These are phyloP conservation scores for Sicyos edulis DNA, from an alignment of 306 rosid genomes.

Conservation along the genomic window DNA sequence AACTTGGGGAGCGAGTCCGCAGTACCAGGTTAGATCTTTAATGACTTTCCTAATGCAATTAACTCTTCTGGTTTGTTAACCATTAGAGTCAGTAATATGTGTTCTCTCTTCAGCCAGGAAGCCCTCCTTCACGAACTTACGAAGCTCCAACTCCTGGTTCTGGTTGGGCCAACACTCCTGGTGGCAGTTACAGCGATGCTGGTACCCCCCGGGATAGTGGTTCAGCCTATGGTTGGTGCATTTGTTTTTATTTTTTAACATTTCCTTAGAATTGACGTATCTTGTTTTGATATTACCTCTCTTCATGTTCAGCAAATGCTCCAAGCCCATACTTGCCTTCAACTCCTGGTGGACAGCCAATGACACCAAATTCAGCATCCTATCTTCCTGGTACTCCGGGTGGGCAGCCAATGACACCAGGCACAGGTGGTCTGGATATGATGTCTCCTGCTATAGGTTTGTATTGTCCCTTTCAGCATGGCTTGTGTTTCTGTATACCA, in stretches of 20 bases:
- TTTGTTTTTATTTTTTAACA: not conserved
- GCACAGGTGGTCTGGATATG: constrained; percentile 90
- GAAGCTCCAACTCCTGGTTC: constrained; percentile 99
- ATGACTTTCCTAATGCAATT: not conserved
- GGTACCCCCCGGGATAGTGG: constrained; percentile 78
- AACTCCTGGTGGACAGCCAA: constrained; percentile 99
- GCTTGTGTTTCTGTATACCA: not conserved
- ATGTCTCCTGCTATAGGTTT: constrained; percentile 94
- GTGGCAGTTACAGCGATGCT: constrained; percentile 88
- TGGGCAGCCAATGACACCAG: constrained; percentile 99
- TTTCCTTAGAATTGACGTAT: not conserved
- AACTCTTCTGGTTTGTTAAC: constrained; percentile 19
- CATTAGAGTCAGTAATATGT: not conserved
- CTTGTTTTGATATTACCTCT: constrained; percentile 10
- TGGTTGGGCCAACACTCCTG: constrained; percentile 93
- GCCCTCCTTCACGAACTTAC: constrained; percentile 78
- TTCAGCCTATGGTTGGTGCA: constrained; percentile 60
- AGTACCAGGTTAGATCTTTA: constrained; percentile 63
- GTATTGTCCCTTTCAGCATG: not conserved
- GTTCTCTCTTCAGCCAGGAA: constrained; percentile 62
- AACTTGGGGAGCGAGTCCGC: constrained; percentile 97
- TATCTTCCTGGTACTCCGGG: constrained; percentile 99
- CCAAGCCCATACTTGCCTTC: constrained; percentile 99
- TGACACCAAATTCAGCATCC: constrained; percentile 94
- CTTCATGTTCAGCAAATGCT: constrained; percentile 72